Evolutionary conservation across 1,284 basidiomycete genomes (phyloP).

Genomic region (Pyrrhoderma lamaoense): DNA sequence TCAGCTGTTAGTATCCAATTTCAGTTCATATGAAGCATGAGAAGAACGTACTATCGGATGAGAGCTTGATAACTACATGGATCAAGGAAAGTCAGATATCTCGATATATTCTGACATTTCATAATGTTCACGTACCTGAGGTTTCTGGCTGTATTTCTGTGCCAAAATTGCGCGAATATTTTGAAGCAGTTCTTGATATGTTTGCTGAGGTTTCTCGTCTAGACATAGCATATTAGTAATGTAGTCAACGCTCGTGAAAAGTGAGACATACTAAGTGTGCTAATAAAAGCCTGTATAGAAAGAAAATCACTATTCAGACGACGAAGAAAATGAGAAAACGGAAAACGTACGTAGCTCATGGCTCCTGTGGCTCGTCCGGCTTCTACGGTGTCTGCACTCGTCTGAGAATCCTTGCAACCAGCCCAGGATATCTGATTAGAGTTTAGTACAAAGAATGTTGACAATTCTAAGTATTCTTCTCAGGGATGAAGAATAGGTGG

Average conservation of each 20-base stretch:
- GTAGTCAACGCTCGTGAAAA: slow-evolving; percentile 13
- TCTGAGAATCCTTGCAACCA: slow-evolving; percentile 91
- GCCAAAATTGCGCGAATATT: slow-evolving; percentile 56
- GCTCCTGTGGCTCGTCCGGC: slow-evolving; percentile 81
- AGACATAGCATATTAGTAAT: slow-evolving; percentile 9
- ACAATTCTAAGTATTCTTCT: not conserved
- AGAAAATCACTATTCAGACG: too few relatives aligned
- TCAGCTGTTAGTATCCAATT: not conserved
- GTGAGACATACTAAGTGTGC: slow-evolving; percentile 43
- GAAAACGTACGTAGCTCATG: slow-evolving; percentile 63
- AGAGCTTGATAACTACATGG: slow-evolving; percentile 55
- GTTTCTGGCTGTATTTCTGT: slow-evolving; percentile 78
- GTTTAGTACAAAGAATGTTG: not conserved
- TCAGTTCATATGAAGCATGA: not conserved
- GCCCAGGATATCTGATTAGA: slow-evolving; percentile 61
- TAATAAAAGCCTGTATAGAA: slow-evolving; percentile 64
- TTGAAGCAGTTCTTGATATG: slow-evolving; percentile 73
- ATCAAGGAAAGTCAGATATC: not conserved
- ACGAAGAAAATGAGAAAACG: not conserved
- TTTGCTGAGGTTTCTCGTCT: slow-evolving; percentile 65
- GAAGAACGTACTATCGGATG: slow-evolving; percentile 60
- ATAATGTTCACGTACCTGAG: slow-evolving; percentile 45
- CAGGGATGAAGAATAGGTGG: not conserved
- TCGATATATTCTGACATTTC: not conserved
- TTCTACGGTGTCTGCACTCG: slow-evolving; percentile 84